Evolutionary conservation across 352 stramenopile genomes (phyloP).

Genomic region (Phytophthora hybrid): DNA sequence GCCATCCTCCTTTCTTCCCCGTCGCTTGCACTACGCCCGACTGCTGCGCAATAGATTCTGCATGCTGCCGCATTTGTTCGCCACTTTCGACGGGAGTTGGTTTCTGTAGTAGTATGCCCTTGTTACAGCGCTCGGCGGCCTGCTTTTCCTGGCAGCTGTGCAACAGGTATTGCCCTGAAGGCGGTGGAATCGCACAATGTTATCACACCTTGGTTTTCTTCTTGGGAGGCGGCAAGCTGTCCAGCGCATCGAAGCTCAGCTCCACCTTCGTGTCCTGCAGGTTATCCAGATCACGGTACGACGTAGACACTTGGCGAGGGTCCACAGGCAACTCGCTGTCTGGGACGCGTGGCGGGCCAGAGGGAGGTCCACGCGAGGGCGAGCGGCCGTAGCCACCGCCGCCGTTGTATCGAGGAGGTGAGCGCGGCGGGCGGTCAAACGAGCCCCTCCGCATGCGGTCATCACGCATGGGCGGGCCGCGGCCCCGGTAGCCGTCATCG

Average conservation of each 20-base stretch:
- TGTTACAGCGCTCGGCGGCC: constrained; percentile 32
- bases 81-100: constrained; percentile 29
- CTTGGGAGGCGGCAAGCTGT: constrained; percentile 83
- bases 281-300: constrained; percentile 87
- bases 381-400: constrained; percentile 40
- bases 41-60: constrained; percentile 30
- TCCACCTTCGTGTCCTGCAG: constrained; percentile 87
- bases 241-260: constrained; percentile 83
- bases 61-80: constrained; percentile 28
- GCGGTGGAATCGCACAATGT: constrained; percentile 13
- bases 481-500: constrained; percentile 63
- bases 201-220: constrained; percentile 85
- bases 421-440: constrained; percentile 53
- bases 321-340: constrained; percentile 81
- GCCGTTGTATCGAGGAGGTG: constrained; percentile 43
- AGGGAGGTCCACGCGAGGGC: constrained; percentile 35
- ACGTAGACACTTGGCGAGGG: constrained; percentile 82
- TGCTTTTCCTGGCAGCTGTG: constrained; percentile 14
- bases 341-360: constrained; percentile 45
- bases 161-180: constrained; percentile 17
- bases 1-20: background rate
- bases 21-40: constrained; percentile 30
- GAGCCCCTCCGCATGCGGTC: constrained; percentile 55
- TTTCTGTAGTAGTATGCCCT: constrained; percentile 25
- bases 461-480: constrained; percentile 62